phyloP scores from a whole-genome alignment of 2,329 filamentous ascomycete genomes.

The Ophiocordyceps camponoti-leonardi region DNA sequence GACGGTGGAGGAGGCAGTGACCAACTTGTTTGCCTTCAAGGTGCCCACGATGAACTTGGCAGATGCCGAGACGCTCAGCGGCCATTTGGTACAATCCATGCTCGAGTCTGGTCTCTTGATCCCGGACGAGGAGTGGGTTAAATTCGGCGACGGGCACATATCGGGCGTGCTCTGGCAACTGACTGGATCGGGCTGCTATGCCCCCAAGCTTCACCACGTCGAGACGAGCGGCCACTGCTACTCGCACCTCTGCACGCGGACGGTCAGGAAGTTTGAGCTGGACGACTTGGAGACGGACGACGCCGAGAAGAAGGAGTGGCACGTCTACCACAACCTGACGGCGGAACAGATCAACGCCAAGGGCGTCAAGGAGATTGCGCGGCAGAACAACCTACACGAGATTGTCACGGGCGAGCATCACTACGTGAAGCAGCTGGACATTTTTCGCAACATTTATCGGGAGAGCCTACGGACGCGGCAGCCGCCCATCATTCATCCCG shows the following conservation, averaged over 20 bases:
- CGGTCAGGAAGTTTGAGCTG: conserved; percentile 84
- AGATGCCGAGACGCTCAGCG: conserved; percentile 77
- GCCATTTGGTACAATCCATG: conserved; percentile 65
- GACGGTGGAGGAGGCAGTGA: conserved; percentile 71
- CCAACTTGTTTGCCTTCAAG: conserved; percentile 81
- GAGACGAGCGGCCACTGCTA: conserved; percentile 68
- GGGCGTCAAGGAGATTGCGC: conserved; percentile 74
- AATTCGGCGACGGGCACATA: conserved; percentile 64
- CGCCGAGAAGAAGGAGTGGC: conserved; percentile 67
- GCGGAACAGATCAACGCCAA: conserved; percentile 57
- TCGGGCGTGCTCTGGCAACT: conserved; percentile 89
- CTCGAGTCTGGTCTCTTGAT: conserved; percentile 60
- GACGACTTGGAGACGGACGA: conserved; percentile 55
- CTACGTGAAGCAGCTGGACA: conserved; percentile 78
- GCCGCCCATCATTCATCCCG: conserved; percentile 65
- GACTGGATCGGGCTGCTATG: conserved; percentile 82
- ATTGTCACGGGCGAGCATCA: conserved; percentile 86
- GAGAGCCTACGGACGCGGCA: conserved; percentile 58
- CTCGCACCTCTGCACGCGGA: conserved; percentile 83
- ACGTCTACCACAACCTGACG: conserved; percentile 69
- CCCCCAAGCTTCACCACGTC: conserved; percentile 60
- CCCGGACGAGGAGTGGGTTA: conserved; percentile 94
- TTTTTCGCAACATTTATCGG: conserved; percentile 70
- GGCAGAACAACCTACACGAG: conserved; percentile 89
- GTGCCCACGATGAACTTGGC: conserved; percentile 97